Base-by-base conservation (phyloP, 495 filamentous ascomycete species). In the Penicillium pulvis region DNA sequence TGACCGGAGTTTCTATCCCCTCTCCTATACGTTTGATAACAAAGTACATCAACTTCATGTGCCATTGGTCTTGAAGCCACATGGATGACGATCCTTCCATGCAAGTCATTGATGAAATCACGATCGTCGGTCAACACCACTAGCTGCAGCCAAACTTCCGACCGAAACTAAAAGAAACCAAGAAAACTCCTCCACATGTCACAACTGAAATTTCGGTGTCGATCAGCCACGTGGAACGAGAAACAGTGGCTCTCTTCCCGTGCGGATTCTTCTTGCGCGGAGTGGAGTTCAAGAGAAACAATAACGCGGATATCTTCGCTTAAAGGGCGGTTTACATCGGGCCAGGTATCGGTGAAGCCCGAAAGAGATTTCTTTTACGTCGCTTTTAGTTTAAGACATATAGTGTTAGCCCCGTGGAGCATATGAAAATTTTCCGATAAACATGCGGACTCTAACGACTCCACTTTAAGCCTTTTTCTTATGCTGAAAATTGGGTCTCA, bases 201-300 rank as follows among this genome's bases (percentile, higher is more conserved):
- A 24, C 2, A 45, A 45, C 30, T 26, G 35, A 2, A 19, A 2
- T 50, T 30, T 35, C 30, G 17, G 8, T 53, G 51, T 53, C 51
- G 51, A 53, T 53, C 51, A 17, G 33, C 51, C 51, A 53, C 51
- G 51, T 53, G 51, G 51, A 53, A n/a, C 30, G 33, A 48, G 23
- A 49, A 49, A 24, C 26, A 31, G 12, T 30, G 7, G 4, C 7
- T 31, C 26, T 31, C 7, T 46, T 46, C 23, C 47, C 55, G 55
- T 23, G 20, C 20, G 20, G 20, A 23, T 33, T 43, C 35, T 28
- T 30, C 19, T n/a, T 46, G 2, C n/a, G 46, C 12, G 33, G 33
- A 36, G 39, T 36, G 33, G 33, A 36, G 33, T 36, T 36, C 33
- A 14, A 23, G 20, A 23, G 20, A 23, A 23, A n/a, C 39, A n/a